phyloP scores from a whole-genome alignment of 352 stramenopile species.

The Plasmopara halstedii region DNA sequence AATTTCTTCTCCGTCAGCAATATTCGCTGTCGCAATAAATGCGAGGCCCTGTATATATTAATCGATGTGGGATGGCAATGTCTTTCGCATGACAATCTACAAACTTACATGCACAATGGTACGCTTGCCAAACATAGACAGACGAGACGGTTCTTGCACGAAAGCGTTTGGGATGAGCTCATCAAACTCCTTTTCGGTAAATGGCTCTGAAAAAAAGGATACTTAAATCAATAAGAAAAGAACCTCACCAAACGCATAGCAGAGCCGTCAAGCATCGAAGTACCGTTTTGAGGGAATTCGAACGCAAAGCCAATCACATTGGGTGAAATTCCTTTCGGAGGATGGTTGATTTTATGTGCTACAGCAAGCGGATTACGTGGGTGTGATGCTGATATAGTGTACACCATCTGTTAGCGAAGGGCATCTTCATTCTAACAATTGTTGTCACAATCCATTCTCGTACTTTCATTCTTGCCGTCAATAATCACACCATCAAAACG shows the following conservation, averaged over 20 bases:
- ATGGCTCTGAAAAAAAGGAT: conserved; percentile 40
- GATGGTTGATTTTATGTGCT: conserved; percentile 85
- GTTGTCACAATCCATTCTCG: background rate
- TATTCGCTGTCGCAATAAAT: conserved; percentile 73
- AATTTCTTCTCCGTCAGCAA: conserved; percentile 69
- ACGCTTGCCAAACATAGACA: conserved; percentile 83
- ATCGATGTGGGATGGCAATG: background rate
- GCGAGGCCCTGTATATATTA: conserved; percentile 37
- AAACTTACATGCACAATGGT: conserved; percentile 67
- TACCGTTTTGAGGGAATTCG: conserved; percentile 71
- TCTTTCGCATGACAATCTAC: background rate
- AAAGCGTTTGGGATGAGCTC: conserved; percentile 80
- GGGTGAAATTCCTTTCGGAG: conserved; percentile 45
- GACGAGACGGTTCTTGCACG: conserved; percentile 64
- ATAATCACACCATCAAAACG: conserved; percentile 86
- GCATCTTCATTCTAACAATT: background rate
- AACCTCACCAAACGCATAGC: background rate
- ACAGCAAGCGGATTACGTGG: conserved; percentile 64
- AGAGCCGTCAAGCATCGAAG: background rate
- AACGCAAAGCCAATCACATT: conserved; percentile 81
- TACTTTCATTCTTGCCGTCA: conserved; percentile 73
- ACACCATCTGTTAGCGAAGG: conserved; percentile 5
- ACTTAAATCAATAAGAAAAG: background rate
- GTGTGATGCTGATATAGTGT: conserved; percentile 31
- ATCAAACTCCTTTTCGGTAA: conserved; percentile 44